Conservation (phyloP, 805 yeast genomes). For the Nakazawaea anatomiae region DNA sequence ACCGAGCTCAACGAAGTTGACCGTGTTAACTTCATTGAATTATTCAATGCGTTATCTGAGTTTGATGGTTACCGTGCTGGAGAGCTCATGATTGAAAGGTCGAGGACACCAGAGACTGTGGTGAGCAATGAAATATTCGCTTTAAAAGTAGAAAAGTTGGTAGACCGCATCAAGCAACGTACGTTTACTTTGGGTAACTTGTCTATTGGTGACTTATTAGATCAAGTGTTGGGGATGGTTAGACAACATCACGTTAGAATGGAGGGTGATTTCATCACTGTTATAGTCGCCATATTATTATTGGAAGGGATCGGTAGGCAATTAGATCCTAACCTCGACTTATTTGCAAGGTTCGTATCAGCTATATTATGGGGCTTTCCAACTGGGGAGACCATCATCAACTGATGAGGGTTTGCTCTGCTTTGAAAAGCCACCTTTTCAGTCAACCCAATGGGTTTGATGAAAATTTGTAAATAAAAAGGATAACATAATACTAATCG, state of each 20-base stretch:
- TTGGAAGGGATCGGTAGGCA: conserved; percentile 95
- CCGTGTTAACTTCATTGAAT: conserved; percentile 78
- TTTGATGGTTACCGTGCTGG: conserved; percentile 96
- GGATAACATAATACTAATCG: not conserved
- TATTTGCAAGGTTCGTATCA: conserved; percentile 91
- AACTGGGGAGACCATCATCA: conserved; percentile 14
- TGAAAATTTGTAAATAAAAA: too few relatives aligned
- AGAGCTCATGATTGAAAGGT: conserved; percentile 89
- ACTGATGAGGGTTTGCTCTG: not conserved
- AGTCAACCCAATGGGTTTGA: not conserved
- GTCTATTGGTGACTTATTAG: conserved; percentile 85
- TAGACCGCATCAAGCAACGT: conserved; percentile 71
- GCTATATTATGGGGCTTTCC: conserved; percentile 32
- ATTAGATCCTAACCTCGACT: conserved; percentile 86
- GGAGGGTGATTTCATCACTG: conserved; percentile 96
- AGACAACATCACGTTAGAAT: conserved; percentile 90
- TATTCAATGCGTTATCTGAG: conserved; percentile 81
- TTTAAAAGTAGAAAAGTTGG: conserved; percentile 77
- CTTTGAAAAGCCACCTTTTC: not conserved
- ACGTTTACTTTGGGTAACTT: conserved; percentile 92
- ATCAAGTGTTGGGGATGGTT: conserved; percentile 86
- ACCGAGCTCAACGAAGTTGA: conserved; percentile 80
- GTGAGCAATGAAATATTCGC: conserved; percentile 82
- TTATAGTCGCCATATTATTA: conserved; percentile 85
- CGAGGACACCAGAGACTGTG: conserved; percentile 91